phyloP scores from a whole-genome alignment of 306 rosid genomes.

The Ammopiptanthus mongolicus region DNA sequence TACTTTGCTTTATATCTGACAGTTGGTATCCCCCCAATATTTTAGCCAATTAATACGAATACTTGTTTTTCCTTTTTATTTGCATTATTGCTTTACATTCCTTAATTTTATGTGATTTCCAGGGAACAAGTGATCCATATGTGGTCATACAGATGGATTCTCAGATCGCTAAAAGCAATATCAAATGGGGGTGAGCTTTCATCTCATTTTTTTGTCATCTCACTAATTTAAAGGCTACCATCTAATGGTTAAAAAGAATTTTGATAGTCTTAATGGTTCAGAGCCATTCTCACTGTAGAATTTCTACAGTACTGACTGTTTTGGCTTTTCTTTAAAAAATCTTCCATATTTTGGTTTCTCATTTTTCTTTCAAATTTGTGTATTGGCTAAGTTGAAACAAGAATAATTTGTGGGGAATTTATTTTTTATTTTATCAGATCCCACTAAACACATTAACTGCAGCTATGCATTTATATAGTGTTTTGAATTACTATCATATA shows the following conservation, averaged over 20 bases:
- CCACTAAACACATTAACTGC: background rate
- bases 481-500: background rate
- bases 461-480: background rate
- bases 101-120: constrained; percentile 23
- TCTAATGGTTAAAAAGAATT: constrained; percentile 3
- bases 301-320: background rate
- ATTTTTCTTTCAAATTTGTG: constrained; percentile 12
- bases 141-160: constrained; percentile 76
- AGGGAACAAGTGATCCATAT: constrained; percentile 99
- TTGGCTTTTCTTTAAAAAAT: background rate
- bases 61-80: constrained; percentile 8
- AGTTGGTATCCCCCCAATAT: background rate
- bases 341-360: background rate
- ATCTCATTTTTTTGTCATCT: background rate
- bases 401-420: background rate
- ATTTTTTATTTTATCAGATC: background rate
- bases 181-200: constrained; percentile 85
- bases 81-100: background rate
- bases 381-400: background rate
- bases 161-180: constrained; percentile 72
- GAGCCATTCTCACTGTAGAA: background rate
- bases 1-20: background rate
- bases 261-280: constrained; percentile 3
- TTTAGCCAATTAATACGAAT: background rate
- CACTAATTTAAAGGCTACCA: background rate